Evolutionary conservation across 140 eudicot genomes (phyloP).

Genomic region (Senecio squalidus): DNA sequence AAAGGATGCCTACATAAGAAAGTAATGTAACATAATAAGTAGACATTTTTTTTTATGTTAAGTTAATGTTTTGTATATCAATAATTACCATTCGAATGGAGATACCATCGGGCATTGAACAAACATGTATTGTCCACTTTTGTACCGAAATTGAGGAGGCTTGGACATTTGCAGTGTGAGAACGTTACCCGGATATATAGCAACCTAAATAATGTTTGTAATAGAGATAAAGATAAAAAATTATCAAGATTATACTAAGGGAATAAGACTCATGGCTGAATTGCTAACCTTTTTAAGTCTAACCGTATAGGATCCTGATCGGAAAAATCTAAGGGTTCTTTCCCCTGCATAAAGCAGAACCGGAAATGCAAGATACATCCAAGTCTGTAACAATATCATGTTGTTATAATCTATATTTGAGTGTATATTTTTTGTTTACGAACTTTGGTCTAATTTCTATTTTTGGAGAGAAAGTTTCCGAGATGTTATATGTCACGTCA

Average conservation of each 20-base stretch:
- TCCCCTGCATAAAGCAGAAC: conserved; percentile 92
- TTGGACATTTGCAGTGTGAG: conserved; percentile 90
- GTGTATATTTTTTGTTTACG: too few relatives aligned
- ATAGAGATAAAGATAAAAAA: conserved; percentile 8
- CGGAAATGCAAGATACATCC: conserved; percentile 97
- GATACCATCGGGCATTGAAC: conserved; percentile 96
- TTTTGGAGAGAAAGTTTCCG: too few relatives aligned
- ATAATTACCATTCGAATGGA: conserved; percentile 80
- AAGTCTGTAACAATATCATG: conserved; percentile 52
- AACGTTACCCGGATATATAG: conserved; percentile 93
- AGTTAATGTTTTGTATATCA: neutral
- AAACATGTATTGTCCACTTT: conserved; percentile 99
- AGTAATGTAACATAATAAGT: neutral
- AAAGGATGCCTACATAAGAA: conserved; percentile 75
- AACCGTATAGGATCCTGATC: conserved; percentile 78
- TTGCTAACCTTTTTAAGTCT: conserved; percentile 68
- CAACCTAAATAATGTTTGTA: conserved; percentile 56
- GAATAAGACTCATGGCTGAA: neutral
- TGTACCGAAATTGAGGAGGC: conserved; percentile 90
- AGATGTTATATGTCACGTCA: too few relatives aligned
- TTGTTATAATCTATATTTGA: too few relatives aligned
- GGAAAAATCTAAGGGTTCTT: conserved; percentile 80
- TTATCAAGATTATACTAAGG: neutral
- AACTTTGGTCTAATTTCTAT: too few relatives aligned
- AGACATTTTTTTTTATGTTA: neutral